Conservation (phyloP, 2,329 filamentous ascomycete genomes). For the Escovopsis sp. region DNA sequence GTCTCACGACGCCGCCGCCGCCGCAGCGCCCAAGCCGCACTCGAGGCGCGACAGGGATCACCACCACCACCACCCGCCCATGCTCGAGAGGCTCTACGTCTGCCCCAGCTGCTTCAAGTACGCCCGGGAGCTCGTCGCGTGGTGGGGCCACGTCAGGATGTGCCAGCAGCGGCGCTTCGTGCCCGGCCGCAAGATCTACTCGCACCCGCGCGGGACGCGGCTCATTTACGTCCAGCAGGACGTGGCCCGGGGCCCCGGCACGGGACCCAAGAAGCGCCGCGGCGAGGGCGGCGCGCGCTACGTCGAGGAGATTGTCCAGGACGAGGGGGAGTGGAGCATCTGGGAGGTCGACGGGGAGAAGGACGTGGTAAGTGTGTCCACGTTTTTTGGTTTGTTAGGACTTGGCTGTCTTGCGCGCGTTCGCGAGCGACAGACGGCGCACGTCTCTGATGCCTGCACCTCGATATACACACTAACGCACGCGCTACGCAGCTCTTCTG, state of each 20-base stretch:
- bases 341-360: slow-evolving; percentile 80
- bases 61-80: slow-evolving; percentile 19
- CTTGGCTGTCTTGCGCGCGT: too few species aligned
- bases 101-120: slow-evolving; percentile 95
- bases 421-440: slow-evolving; percentile 1
- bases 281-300: slow-evolving; percentile 21
- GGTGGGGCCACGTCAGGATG: slow-evolving; percentile 40
- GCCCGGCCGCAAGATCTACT: slow-evolving; percentile 63
- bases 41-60: slow-evolving; percentile 21
- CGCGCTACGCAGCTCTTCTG: slow-evolving; percentile 81
- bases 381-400: not conserved
- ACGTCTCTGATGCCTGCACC: too few species aligned
- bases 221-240: slow-evolving; percentile 23
- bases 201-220: slow-evolving; percentile 33
- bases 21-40: slow-evolving; percentile 13
- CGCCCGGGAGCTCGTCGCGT: slow-evolving; percentile 45
- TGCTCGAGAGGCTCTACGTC: slow-evolving; percentile 61
- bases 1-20: slow-evolving; percentile 11
- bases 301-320: slow-evolving; percentile 28
- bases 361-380: slow-evolving; percentile 42
- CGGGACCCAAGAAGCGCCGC: slow-evolving; percentile 23
- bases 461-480: too few species aligned
- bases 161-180: slow-evolving; percentile 36
- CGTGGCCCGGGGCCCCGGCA: slow-evolving; percentile 14
- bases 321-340: slow-evolving; percentile 66